phyloP scores from a whole-genome alignment of 441 rosid species.

The Arabidopsis hybrid region DNA sequence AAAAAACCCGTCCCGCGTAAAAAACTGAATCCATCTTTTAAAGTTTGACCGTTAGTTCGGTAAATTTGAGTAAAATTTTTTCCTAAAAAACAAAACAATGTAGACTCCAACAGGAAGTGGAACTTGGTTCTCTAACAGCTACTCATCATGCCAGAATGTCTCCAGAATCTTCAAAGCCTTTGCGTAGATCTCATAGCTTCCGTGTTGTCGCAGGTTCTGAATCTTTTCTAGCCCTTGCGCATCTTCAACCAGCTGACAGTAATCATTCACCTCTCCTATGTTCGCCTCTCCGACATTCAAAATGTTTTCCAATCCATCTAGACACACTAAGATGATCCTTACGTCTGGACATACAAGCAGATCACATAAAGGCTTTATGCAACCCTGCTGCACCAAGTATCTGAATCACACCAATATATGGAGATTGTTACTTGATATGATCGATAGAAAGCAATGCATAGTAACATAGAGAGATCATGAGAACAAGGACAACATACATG shows the following conservation, averaged over 20 bases:
- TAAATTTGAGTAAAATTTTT: neutral
- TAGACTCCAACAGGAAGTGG: neutral
- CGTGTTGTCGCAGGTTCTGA: neutral
- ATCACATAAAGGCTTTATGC: constrained; percentile 60
- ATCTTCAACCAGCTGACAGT: constrained; percentile 42
- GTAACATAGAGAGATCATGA: neutral
- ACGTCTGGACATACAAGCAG: constrained; percentile 22
- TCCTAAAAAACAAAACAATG: neutral
- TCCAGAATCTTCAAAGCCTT: neutral
- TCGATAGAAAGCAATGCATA: neutral
- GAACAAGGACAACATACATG: constrained; percentile 44
- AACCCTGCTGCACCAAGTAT: constrained; percentile 54
- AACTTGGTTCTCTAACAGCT: neutral
- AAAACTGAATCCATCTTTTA: no score
- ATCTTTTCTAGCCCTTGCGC: constrained; percentile 49
- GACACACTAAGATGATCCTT: neutral
- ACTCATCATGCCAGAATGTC: neutral
- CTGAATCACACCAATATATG: constrained; percentile 35
- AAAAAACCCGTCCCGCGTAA: no score
- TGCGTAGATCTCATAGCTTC: neutral
- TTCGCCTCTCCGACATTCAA: constrained; percentile 46
- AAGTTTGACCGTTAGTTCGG: no score
- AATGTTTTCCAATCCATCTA: constrained; percentile 36
- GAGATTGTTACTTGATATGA: neutral
- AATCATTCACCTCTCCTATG: constrained; percentile 6